Base-by-base conservation (phyloP, 148 eudicot genomes). In the Polygonum aviculare region DNA sequence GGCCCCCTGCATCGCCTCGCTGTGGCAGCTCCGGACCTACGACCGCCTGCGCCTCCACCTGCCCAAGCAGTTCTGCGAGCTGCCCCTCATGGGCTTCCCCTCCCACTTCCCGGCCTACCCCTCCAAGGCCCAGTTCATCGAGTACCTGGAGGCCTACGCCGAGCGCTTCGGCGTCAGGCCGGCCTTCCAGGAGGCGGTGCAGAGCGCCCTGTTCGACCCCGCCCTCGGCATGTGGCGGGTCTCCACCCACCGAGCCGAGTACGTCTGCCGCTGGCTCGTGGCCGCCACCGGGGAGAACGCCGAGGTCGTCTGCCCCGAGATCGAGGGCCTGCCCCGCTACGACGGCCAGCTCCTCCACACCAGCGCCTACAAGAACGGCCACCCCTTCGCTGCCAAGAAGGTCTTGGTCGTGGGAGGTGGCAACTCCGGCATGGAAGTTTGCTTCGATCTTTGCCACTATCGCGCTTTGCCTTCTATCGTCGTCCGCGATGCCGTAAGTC, bases 231-330 rank as follows among this genome's bases (percentile, higher is more conserved):
- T 80, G 38, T 88, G 94, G 94, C 72, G 92, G 57, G 86, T 88
- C 59, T 52, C 51, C 11, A 79, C 69, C n/a, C 49, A 49, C 60
- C 35, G 6, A 22, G 80, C 41, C 12, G 94, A 88, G 85, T 88
- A 86, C 2, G 81, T 86, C 16, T 79, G 85, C 38, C 70, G 90
- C 76, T 88, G 91, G 91, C 65, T 93, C 78, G 88, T 93, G 75
- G 98, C 88, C 82, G 98, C 98, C 10, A 91, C 92, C 0, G 98
- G 98, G 0, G 98, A 93, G 84, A 93, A 93, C 86, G 98, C 97
- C 18, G 97, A 89, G 86, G 83, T 82, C 38, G 82, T 87, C 69
- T 78, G 77, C 73, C 98, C 98, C 52, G 90, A 86, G 47, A 80
- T 93, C 7, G 90, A 89, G 15, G 98, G 98, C 69, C 14, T 47